A percentile compares a stretch with the other conserved stretches of the same genome.
Conservation (phyloP, 768 basidiomycete species). For the Amanita thiersii region DNA sequence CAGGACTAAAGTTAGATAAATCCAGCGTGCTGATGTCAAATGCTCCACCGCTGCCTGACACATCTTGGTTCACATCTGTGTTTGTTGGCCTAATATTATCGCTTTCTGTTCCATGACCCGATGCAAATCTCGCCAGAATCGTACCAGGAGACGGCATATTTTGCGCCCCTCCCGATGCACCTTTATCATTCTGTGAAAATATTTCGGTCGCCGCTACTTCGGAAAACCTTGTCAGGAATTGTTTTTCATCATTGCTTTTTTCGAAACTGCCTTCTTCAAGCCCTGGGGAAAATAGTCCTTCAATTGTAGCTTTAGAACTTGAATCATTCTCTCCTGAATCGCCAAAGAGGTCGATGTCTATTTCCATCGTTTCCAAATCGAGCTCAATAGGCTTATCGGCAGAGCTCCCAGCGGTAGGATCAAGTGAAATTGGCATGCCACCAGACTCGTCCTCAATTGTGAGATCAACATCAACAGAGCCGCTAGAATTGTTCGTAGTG, state of each 20-base stretch:
- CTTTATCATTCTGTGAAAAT: constrained; percentile 11
- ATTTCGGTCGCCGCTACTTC: constrained; percentile 14
- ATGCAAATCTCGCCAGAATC: constrained; percentile 36
- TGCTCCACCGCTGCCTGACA: constrained; percentile 15
- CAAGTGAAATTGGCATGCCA: constrained; percentile 20
- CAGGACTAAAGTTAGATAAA: constrained; percentile 32
- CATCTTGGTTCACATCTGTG: constrained; percentile 16
- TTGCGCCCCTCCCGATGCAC: constrained; percentile 11
- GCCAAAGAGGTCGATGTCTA: constrained; percentile 59
- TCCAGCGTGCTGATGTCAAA: constrained; percentile 47
- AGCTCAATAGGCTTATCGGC: constrained; percentile 80
- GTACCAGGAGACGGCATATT: constrained; percentile 31
- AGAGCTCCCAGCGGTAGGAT: constrained; percentile 43
- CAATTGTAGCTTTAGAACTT: constrained; percentile 26
- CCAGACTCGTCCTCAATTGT: constrained; percentile 29
- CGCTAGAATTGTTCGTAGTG: constrained; percentile 22
- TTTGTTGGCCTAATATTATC: constrained; percentile 10
- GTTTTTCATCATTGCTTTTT: constrained; percentile 14
- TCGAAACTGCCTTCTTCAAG: constrained; percentile 8
- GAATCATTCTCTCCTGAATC: constrained; percentile 28
- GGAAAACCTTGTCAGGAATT: constrained; percentile 10
- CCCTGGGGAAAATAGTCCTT: constrained; percentile 45
- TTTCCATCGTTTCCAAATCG: constrained; percentile 62
- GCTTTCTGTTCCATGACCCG: not conserved
- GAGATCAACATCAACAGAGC: constrained; percentile 51